These are phyloP conservation scores for Biscogniauxia mediterranea DNA, from an alignment of 2,329 filamentous ascomycete genomes.

Conservation along the genomic window DNA sequence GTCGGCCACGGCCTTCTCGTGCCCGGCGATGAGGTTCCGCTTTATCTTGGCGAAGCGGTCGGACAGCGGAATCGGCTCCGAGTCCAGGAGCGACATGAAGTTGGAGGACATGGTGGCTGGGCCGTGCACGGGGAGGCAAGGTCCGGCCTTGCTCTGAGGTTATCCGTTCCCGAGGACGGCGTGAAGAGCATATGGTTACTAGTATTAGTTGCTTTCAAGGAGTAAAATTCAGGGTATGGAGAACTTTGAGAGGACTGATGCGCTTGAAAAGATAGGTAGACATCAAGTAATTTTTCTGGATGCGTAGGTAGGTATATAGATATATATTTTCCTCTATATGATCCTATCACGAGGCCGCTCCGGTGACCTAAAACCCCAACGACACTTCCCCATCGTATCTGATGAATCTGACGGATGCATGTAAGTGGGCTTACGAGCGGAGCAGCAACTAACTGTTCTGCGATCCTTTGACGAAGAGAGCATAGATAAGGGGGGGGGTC, in stretches of 20 bases:
- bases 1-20: constrained; percentile 37
- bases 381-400: neutral
- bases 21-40: constrained; percentile 37
- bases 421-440: neutral
- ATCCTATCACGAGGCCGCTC: neutral
- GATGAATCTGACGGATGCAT: neutral
- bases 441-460: constrained; percentile 1
- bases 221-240: neutral
- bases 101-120: constrained; percentile 23
- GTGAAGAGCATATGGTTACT: constrained; percentile 4
- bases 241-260: neutral
- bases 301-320: too few relatives aligned
- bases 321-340: neutral
- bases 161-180: constrained; percentile 1
- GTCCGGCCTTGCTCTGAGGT: neutral
- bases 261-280: neutral
- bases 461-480: constrained; percentile 10
- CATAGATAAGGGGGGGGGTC: constrained; percentile 9
- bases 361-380: neutral
- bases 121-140: constrained; percentile 12
- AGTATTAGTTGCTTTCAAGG: neutral
- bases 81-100: constrained; percentile 32
- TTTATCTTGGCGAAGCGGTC: constrained; percentile 44
- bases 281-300: neutral
- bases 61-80: constrained; percentile 39